Evolutionary conservation across 129 eudicot species (phyloP), one percentile per base, ranked within the genome.

Genomic region (Saussurea involucrata): DNA sequence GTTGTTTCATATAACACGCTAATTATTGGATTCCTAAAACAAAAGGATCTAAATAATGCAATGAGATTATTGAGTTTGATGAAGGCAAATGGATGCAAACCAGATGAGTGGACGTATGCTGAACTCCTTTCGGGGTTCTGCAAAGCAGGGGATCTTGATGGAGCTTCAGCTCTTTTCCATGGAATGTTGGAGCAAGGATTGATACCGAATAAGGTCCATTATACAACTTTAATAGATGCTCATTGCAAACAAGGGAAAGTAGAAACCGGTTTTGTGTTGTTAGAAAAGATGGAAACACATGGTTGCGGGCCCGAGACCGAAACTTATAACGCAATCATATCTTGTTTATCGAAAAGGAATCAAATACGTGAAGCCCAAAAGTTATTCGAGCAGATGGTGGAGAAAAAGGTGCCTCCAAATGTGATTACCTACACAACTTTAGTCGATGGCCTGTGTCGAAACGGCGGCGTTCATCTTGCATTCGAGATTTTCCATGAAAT

Each of bases 121-220:
- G 96, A 90, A 76, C 94, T 93, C 75, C 75, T 93, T 77, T 83
- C 83, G 8, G 97, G 98, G 63, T 85, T 88, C 29, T 90, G 92
- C 88, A 75, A 90, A 80, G 77, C 80, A 25, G 88, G 91, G 24
- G 86, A 82, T 78, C 83, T 93, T 83, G 92, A 90, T 34, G 74
- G 67, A 64, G 98, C 90, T 69, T 75, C 69, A 31, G 64, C 31
- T 66, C 72, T 90, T 20, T 90, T 90, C 78, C 71, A 71, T 20
- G 95, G 86, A 72, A 90, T 93, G 97, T 75, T 77, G 61, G 84
- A 76, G 42, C 77, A 75, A 74, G 90, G 90, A 32, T 81, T 90
- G 83, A 82, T 55, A 70, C 98, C 91, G 6, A 93, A 90, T 82
- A 79, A 74, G 66, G 88, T 93, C 6, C 87, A 81, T 77, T 88